Percentiles rank a stretch among this genome's conserved stretches.
Conservation (phyloP, 352 stramenopile genomes). For the Phytopythium aichiense region DNA sequence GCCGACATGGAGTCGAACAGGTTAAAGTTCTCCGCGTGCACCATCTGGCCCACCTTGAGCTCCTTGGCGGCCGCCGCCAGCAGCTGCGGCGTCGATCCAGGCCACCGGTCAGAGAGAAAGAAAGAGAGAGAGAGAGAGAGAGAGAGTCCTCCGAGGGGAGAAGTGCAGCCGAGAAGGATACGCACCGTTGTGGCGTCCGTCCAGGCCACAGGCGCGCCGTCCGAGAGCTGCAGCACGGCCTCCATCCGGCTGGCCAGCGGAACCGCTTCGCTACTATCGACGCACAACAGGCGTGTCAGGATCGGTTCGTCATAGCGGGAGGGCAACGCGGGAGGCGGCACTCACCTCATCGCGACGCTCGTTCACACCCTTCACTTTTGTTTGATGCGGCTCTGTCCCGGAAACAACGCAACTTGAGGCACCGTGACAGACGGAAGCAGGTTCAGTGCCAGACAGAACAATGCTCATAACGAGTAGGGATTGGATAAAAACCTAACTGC, state of each 20-base stretch:
- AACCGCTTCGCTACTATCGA: neutral
- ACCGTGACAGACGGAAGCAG: neutral
- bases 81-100: conserved; percentile 24
- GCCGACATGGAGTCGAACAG: conserved; percentile 94
- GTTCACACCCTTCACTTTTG: conserved; percentile 1
- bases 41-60: conserved; percentile 74
- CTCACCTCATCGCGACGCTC: neutral
- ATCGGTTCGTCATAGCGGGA: neutral
- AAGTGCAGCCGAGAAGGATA: neutral
- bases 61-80: conserved; percentile 65
- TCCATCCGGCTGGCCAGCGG: neutral
- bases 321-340: neutral
- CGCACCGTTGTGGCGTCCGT: conserved; percentile 4
- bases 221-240: conserved; percentile 1
- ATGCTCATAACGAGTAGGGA: neutral
- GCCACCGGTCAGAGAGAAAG: neutral
- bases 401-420: too few species aligned
- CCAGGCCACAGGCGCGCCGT: neutral
- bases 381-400: too few species aligned
- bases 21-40: conserved; percentile 82
- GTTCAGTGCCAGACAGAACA: neutral
- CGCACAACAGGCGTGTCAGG: neutral
- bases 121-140: neutral
- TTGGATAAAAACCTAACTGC: neutral
- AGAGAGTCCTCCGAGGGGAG: too few species aligned